Evolutionary conservation across 208 protist genomes (phyloP).

Genomic region (Leptomonas pyrrhocoris): DNA sequence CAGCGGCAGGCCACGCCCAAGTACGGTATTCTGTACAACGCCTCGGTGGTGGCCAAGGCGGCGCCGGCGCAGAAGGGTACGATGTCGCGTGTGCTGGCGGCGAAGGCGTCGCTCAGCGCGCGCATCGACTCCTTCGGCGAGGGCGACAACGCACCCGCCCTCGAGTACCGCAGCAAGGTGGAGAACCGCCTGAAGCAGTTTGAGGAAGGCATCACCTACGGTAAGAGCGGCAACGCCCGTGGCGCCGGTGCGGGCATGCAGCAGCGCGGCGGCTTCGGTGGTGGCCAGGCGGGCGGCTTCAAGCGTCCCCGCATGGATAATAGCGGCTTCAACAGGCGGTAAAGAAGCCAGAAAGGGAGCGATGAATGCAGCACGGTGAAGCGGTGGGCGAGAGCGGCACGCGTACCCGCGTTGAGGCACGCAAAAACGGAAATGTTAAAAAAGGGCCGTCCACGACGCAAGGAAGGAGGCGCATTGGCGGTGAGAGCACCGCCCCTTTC

Average conservation of each 20-base stretch:
- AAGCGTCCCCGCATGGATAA: slow-evolving; percentile 51
- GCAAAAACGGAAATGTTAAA: no score
- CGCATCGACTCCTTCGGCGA: slow-evolving; percentile 99
- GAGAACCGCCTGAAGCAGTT: slow-evolving; percentile 89
- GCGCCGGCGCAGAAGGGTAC: slow-evolving; percentile 95
- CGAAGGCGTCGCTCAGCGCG: slow-evolving; percentile 97
- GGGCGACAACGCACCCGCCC: slow-evolving; percentile 80
- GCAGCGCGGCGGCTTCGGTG: slow-evolving; percentile 51
- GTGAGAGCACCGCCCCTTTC: no score
- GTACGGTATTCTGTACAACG: slow-evolving; percentile 99
- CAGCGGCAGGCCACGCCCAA: slow-evolving; percentile 99
- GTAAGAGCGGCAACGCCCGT: slow-evolving; percentile 87
- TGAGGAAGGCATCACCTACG: slow-evolving; percentile 89
- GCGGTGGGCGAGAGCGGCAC: no score
- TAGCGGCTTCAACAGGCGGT: slow-evolving; percentile 28
- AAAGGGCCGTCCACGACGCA: no score
- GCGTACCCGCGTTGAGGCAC: no score
- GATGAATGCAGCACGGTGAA: no score
- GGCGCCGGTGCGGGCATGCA: slow-evolving; percentile 70
- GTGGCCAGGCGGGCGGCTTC: slow-evolving; percentile 53
- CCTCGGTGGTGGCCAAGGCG: slow-evolving; percentile 96
- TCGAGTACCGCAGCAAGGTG: slow-evolving; percentile 93
- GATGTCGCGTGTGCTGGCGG: slow-evolving; percentile 96
- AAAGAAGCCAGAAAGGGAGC: background rate
- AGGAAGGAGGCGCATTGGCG: no score